Conservation (phyloP, 345 rosid genomes). For the Salix caprea region DNA sequence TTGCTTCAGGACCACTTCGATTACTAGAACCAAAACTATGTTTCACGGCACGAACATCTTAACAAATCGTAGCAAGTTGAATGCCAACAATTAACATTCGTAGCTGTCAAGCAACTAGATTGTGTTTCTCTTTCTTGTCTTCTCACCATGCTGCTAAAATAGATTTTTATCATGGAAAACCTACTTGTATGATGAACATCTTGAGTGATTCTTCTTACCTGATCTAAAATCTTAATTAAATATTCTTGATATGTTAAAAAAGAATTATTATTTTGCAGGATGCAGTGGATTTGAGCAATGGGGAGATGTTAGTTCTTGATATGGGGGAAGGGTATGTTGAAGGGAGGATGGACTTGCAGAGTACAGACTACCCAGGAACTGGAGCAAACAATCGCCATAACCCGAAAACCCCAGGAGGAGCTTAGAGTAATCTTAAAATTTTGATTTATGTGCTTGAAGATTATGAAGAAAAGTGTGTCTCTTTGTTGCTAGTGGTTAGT, state of each 20-base stretch:
- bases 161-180: no score
- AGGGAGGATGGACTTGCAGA: conserved; percentile 50
- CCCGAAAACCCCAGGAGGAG: conserved; percentile 49
- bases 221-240: no score
- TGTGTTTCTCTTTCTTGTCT: background rate
- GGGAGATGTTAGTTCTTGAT: conserved; percentile 9
- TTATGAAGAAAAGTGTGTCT: background rate
- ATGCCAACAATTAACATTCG: background rate
- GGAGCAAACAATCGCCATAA: conserved; percentile 69
- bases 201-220: no score
- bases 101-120: background rate
- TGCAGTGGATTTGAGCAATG: conserved; percentile 20
- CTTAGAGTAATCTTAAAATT: conserved; percentile 1
- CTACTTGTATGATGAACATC: no score
- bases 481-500: background rate
- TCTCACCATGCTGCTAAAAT: background rate
- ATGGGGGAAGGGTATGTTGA: conserved; percentile 15
- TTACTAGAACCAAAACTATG: no score
- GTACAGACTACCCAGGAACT: conserved; percentile 63
- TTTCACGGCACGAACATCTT: no score
- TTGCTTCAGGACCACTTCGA: no score
- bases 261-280: conserved; percentile 14
- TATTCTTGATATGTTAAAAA: no score
- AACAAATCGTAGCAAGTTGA: no score
- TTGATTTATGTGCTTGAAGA: conserved; percentile 1